Percentiles rank a stretch among this genome's conserved stretches.
These are phyloP conservation scores for Suillus hirtellus DNA, from an alignment of 768 basidiomycete genomes.

Conservation along the genomic window DNA sequence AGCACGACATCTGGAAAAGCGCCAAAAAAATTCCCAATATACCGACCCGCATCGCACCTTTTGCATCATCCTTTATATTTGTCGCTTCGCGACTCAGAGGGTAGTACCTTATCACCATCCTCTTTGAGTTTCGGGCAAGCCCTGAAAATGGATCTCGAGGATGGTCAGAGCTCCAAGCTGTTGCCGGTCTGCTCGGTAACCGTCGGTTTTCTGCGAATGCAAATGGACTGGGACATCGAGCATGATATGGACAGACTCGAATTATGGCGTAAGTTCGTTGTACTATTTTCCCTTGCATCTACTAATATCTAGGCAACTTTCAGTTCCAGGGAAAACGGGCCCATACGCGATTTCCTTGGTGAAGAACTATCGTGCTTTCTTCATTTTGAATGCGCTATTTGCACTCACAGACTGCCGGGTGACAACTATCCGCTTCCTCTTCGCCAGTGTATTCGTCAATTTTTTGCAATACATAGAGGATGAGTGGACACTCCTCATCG, in stretches of 20 bases:
- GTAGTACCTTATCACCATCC: background rate
- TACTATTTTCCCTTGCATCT: too few relatives aligned
- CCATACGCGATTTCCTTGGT: constrained; percentile 23
- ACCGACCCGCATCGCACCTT: constrained; percentile 7
- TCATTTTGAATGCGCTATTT: constrained; percentile 15
- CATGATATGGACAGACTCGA: background rate
- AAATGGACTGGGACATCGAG: background rate
- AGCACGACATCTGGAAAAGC: constrained; percentile 22
- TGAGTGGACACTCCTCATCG: constrained; percentile 7
- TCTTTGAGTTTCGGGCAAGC: background rate
- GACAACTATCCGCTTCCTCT: constrained; percentile 1
- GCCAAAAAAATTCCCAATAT: constrained; percentile 23
- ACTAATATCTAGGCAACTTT: background rate
- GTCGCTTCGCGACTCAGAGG: background rate
- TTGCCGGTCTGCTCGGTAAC: background rate
- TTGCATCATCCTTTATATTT: background rate
- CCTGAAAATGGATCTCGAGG: background rate
- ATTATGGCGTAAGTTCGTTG: background rate
- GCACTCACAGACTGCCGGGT: constrained; percentile 5
- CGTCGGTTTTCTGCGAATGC: background rate
- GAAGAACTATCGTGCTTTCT: constrained; percentile 12
- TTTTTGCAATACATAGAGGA: constrained; percentile 13
- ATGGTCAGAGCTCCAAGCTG: background rate
- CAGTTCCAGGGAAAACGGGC: constrained; percentile 18
- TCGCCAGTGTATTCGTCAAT: constrained; percentile 5